Evolutionary conservation across 1,284 basidiomycete genomes (phyloP), one percentile per base, ranked within the genome.

Genomic region (Peniophora sp.): DNA sequence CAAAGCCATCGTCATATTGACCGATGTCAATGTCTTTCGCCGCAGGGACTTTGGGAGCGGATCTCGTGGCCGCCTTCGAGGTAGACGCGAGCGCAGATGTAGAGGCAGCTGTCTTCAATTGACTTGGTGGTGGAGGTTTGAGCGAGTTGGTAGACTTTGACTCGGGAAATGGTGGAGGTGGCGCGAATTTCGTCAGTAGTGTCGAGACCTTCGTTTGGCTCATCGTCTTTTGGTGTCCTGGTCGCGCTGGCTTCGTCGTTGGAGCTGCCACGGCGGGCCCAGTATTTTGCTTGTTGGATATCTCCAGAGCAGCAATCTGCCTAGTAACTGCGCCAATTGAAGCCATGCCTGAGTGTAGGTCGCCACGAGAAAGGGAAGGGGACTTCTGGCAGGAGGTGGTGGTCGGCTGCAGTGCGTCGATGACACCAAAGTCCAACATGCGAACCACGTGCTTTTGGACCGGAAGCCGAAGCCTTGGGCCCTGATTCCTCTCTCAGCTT

Each of bases 1-100:
- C 92, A 39, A 93, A 76, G 1, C 90, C 92, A 11, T 90, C 92
- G 56, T 95, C 92, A 64, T 94, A 94, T 49, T 70, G 75, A 27
- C 92, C 92, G 46, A 93, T 88, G 59, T 90, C 89, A 45, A 88
- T 56, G 12, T 57, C 53, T 11, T 39, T 20, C 14, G 44, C 22
- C 0, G 50, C 20, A 15, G 51, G 20, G 3, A 51, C 18, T 36
- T 49, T 52, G 27, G 50, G 24, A 24, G 51, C 37, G 11, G 47
- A 8, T 43, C n/a, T 42, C 34, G 44, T 8, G 44, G 22, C 47
- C 24, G 24, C 54, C 48, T 41, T 41, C 18, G 15, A 42, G 51
- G 18, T 54, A 0, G 27, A 32, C 5, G 51, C 22, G 3, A 51
- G 17, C 8, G 57, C 51, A 9, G 56, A 54, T n/a, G 51, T 17